These are phyloP conservation scores for Hyphopichia pseudoburtonii DNA, from an alignment of 1,139 yeast genomes.

Conservation along the genomic window DNA sequence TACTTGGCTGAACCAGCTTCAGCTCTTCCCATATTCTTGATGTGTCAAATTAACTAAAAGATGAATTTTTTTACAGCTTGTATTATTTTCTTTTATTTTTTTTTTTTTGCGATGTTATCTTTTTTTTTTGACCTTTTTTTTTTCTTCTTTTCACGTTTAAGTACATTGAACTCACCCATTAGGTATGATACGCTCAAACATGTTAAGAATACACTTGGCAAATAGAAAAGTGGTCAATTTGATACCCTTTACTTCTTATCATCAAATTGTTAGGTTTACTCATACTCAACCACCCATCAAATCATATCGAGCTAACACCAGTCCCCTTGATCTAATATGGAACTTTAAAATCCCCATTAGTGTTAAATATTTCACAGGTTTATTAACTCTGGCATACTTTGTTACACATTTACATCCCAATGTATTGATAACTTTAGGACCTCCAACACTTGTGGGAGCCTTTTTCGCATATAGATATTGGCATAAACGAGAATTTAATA, in stretches of 20 bases:
- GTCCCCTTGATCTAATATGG: slow-evolving; percentile 28
- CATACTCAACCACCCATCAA: slow-evolving; percentile 3
- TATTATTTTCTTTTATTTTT: background rate
- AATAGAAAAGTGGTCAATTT: too few species aligned
- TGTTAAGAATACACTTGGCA: too few species aligned
- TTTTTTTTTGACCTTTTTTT: background rate
- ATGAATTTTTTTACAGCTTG: background rate
- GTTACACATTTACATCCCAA: slow-evolving; percentile 41
- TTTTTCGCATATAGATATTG: slow-evolving; percentile 23
- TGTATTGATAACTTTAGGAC: slow-evolving; percentile 33
- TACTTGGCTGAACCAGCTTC: slow-evolving; percentile 84
- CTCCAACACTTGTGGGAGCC: slow-evolving; percentile 32
- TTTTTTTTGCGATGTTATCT: background rate
- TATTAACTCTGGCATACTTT: slow-evolving; percentile 26
- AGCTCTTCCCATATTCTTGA: slow-evolving; percentile 38
- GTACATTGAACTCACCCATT: too few species aligned
- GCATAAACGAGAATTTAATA: slow-evolving; percentile 14
- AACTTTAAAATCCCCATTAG: slow-evolving; percentile 25
- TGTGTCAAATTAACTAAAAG: background rate
- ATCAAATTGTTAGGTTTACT: background rate
- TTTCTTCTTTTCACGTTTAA: too few species aligned
- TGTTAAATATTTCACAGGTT: slow-evolving; percentile 28
- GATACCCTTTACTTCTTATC: too few species aligned
- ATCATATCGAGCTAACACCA: slow-evolving; percentile 17
- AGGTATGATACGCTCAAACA: too few species aligned